Evolutionary conservation across 352 stramenopile species (phyloP).

Genomic region (Phytophthora rubi): DNA sequence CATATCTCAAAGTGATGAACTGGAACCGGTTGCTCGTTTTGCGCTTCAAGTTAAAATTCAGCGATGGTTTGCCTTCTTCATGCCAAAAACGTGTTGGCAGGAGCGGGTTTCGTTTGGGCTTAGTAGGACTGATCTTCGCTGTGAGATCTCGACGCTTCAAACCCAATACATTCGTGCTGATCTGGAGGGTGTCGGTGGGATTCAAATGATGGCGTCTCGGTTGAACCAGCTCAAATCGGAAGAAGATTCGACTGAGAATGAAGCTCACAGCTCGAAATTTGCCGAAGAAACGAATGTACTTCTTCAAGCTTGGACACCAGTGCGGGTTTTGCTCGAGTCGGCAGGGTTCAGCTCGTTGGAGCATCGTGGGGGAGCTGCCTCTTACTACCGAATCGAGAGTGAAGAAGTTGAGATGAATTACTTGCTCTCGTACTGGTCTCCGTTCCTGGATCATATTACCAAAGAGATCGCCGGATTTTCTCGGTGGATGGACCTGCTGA

Average conservation of each 20-base stretch:
- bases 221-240: slow-evolving; percentile 17
- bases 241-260: slow-evolving; percentile 2
- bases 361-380: slow-evolving; percentile 50
- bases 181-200: slow-evolving; percentile 44
- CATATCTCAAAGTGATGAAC: not conserved
- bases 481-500: slow-evolving; percentile 63
- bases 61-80: slow-evolving; percentile 66
- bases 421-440: slow-evolving; percentile 50
- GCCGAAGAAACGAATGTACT: slow-evolving; percentile 56
- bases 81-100: slow-evolving; percentile 48
- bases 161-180: slow-evolving; percentile 40
- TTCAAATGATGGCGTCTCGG: slow-evolving; percentile 53
- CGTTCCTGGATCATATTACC: slow-evolving; percentile 57
- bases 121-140: slow-evolving; percentile 42
- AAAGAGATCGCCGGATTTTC: slow-evolving; percentile 74
- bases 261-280: not conserved
- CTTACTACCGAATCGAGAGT: slow-evolving; percentile 51
- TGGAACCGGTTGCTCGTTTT: slow-evolving; percentile 24
- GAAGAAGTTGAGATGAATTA: slow-evolving; percentile 67
- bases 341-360: slow-evolving; percentile 49
- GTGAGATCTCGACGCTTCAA: slow-evolving; percentile 50
- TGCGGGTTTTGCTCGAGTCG: slow-evolving; percentile 53
- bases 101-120: slow-evolving; percentile 53
- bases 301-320: slow-evolving; percentile 32
- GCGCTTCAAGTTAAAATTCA: slow-evolving; percentile 53